These are phyloP conservation scores for Pyrus betulifolia DNA, from an alignment of 306 rosid genomes.

Conservation along the genomic window DNA sequence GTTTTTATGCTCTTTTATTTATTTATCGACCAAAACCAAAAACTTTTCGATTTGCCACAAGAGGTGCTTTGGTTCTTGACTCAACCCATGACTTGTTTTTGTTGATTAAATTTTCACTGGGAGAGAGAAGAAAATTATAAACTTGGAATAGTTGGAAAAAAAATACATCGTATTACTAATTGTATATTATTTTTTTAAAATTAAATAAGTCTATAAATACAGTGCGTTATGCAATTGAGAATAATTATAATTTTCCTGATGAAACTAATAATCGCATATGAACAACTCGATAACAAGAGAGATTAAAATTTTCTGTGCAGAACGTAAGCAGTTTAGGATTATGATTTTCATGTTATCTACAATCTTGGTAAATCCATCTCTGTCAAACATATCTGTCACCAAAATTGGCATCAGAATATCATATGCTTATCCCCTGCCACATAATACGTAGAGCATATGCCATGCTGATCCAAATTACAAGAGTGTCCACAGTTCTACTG, in stretches of 20 bases:
- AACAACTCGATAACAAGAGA: no score
- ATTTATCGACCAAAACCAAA: background rate
- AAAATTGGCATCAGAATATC: no score
- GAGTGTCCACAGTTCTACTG: background rate
- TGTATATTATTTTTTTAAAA: no score
- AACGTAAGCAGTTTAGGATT: no score
- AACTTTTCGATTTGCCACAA: background rate
- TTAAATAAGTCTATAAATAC: no score
- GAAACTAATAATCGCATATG: no score
- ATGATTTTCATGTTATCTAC: no score
- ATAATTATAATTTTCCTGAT: no score
- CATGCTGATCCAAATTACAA: background rate
- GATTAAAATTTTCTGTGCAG: accelerated
- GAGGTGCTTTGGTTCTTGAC: background rate
- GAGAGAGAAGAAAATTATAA: background rate
- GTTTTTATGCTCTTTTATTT: background rate
- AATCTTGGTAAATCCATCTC: no score
- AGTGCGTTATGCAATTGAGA: no score
- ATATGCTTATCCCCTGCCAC: background rate
- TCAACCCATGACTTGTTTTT: background rate
- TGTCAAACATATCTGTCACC: no score
- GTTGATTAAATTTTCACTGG: background rate
- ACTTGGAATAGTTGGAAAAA: background rate
- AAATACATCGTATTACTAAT: no score
- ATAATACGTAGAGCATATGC: background rate